A percentile compares a stretch with the other conserved stretches of the same genome.
Evolutionary conservation across 2,329 filamentous ascomycete species (phyloP).

Genomic region (Fusarium poae): DNA sequence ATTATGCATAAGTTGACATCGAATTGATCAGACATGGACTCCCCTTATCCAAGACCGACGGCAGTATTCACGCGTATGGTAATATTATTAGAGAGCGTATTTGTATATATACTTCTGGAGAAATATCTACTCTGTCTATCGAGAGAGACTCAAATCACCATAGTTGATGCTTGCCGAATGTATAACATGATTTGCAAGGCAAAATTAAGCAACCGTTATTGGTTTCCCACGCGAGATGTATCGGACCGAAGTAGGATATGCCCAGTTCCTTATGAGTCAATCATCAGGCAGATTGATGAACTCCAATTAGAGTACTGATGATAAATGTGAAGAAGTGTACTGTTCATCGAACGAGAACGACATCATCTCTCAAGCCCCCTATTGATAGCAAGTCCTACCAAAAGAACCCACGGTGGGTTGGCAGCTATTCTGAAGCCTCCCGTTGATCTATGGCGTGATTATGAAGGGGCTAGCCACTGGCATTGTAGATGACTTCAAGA

Average conservation of each 20-base stretch:
- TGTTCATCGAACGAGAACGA: not conserved
- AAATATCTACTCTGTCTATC: rapidly evolving
- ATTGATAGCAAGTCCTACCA: not conserved
- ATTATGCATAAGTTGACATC: not conserved
- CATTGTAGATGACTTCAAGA: not conserved
- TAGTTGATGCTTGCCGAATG: too few species aligned
- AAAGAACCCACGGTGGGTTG: not conserved
- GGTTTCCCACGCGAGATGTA: not conserved
- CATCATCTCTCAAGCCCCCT: not conserved
- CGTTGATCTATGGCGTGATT: not conserved
- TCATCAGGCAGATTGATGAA: not conserved
- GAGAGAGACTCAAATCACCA: too few species aligned
- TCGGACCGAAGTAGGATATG: not conserved
- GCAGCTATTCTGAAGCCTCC: not conserved
- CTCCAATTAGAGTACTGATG: not conserved
- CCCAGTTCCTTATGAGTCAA: not conserved
- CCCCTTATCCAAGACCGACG: not conserved
- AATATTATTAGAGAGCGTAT: rapidly evolving
- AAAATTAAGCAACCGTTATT: not conserved
- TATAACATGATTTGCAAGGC: not conserved
- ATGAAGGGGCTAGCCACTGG: not conserved
- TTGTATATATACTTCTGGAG: rapidly evolving
- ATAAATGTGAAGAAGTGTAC: not conserved
- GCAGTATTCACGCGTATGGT: not conserved
- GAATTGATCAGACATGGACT: not conserved